A percentile compares a stretch with the other conserved stretches of the same genome.
These are phyloP conservation scores for Xylaria cubensis DNA, from an alignment of 495 filamentous ascomycete species.

Conservation along the genomic window DNA sequence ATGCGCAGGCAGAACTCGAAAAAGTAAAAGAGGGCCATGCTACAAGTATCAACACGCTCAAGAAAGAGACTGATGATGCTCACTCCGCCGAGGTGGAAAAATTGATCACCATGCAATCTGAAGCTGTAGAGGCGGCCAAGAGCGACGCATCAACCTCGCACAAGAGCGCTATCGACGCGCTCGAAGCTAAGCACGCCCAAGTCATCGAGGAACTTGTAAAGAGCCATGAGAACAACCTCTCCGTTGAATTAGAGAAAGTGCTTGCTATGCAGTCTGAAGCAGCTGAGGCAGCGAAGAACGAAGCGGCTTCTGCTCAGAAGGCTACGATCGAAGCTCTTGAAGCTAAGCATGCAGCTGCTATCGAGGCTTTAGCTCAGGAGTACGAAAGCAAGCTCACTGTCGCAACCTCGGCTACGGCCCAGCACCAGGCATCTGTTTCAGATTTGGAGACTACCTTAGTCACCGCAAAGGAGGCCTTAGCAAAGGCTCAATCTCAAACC, in stretches of 20 bases:
- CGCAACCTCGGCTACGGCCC: constrained; percentile 29
- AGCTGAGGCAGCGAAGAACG: constrained; percentile 47
- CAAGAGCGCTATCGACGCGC: constrained; percentile 46
- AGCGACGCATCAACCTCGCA: constrained; percentile 40
- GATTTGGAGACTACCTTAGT: constrained; percentile 34
- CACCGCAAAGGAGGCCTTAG: constrained; percentile 35
- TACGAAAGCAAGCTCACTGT: constrained; percentile 41
- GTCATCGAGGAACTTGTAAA: constrained; percentile 51
- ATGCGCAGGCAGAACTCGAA: constrained; percentile 47
- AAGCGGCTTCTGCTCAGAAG: constrained; percentile 39
- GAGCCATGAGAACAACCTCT: constrained; percentile 43
- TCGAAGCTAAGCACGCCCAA: constrained; percentile 50
- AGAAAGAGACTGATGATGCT: constrained; percentile 51
- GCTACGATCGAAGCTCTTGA: constrained; percentile 48
- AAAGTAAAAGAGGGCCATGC: constrained; percentile 48
- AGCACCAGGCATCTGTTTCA: constrained; percentile 33
- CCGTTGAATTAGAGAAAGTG: constrained; percentile 55
- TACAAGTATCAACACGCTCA: constrained; percentile 47
- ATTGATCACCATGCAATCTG: constrained; percentile 51
- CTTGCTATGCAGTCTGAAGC: constrained; percentile 51
- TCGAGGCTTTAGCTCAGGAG: constrained; percentile 51
- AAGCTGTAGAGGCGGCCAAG: constrained; percentile 50
- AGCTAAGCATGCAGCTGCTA: constrained; percentile 46
- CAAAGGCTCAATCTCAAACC: constrained; percentile 35
- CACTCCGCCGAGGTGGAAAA: constrained; percentile 58